Conservation (phyloP, 139 green algal species). For the Chlorella sp. region DNA sequence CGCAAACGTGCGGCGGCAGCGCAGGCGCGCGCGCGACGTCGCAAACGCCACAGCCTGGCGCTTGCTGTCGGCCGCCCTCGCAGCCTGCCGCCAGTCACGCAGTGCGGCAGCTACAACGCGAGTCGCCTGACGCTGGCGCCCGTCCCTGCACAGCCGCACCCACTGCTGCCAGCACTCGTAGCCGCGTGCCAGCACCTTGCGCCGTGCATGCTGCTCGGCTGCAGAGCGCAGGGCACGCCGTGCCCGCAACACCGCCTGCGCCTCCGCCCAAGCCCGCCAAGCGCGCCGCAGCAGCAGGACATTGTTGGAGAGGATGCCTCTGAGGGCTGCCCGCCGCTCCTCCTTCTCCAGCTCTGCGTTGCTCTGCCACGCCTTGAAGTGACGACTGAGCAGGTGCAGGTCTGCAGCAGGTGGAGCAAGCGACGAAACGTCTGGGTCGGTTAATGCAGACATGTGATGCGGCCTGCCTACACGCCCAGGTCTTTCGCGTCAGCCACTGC, state of each 20-base stretch:
- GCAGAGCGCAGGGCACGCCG: too few relatives aligned
- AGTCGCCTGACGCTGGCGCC: not conserved
- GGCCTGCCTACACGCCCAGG: not conserved
- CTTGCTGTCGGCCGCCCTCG: constrained; percentile 5
- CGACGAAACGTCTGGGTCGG: too few relatives aligned
- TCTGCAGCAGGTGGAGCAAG: not conserved
- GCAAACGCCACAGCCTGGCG: not conserved
- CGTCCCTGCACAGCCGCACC: not conserved
- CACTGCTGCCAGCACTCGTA: constrained; percentile 12
- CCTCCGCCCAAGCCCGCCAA: constrained; percentile 2
- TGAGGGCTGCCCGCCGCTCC: not conserved
- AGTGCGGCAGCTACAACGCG: not conserved
- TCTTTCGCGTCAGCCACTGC: not conserved
- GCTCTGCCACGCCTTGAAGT: not conserved
- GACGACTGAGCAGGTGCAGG: not conserved
- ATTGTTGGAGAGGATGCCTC: not conserved
- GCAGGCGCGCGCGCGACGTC: not conserved
- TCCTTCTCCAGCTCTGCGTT: not conserved
- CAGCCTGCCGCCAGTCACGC: not conserved
- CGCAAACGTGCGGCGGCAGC: not conserved
- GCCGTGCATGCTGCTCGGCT: constrained; percentile 10
- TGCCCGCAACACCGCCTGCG: not conserved
- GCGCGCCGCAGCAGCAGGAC: constrained; percentile 3
- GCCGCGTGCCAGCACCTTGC: not conserved
- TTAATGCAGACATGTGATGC: not conserved